Evolutionary conservation across 192 early-diverging fungal genomes (phyloP).

Genomic region (Diversispora epigaea): DNA sequence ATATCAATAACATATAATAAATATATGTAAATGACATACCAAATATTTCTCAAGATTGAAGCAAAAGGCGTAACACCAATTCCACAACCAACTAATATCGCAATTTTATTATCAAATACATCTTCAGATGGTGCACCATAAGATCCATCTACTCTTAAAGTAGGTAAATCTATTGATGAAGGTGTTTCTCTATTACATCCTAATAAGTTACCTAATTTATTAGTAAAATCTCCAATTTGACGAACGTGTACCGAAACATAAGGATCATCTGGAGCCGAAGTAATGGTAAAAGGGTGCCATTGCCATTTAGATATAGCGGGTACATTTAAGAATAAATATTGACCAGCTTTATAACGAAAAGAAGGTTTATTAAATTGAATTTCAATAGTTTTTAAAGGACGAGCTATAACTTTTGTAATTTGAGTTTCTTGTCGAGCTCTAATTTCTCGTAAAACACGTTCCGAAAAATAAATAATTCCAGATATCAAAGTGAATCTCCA

Average conservation of each 20-base stretch:
- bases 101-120: slow-evolving; percentile 69
- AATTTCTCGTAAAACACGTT: slow-evolving; percentile 60
- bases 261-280: slow-evolving; percentile 45
- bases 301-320: slow-evolving; percentile 67
- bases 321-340: slow-evolving; percentile 72
- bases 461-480: slow-evolving; percentile 58
- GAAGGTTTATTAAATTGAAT: slow-evolving; percentile 59
- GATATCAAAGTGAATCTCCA: slow-evolving; percentile 52
- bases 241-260: slow-evolving; percentile 48
- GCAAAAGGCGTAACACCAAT: slow-evolving; percentile 79
- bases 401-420: slow-evolving; percentile 70
- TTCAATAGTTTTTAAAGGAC: slow-evolving; percentile 71
- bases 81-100: slow-evolving; percentile 66
- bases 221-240: slow-evolving; percentile 48
- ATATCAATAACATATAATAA: too few species aligned
- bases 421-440: slow-evolving; percentile 52
- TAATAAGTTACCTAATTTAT: slow-evolving; percentile 38
- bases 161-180: slow-evolving; percentile 43
- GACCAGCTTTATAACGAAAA: slow-evolving; percentile 57
- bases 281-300: slow-evolving; percentile 77
- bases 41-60: slow-evolving; percentile 68
- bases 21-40: slow-evolving; percentile 39
- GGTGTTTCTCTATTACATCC: slow-evolving; percentile 26
- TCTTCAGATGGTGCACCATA: slow-evolving; percentile 82
- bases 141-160: slow-evolving; percentile 72